Base-by-base conservation (phyloP, 495 filamentous ascomycete species). In the Hypoxylon intermedium region DNA sequence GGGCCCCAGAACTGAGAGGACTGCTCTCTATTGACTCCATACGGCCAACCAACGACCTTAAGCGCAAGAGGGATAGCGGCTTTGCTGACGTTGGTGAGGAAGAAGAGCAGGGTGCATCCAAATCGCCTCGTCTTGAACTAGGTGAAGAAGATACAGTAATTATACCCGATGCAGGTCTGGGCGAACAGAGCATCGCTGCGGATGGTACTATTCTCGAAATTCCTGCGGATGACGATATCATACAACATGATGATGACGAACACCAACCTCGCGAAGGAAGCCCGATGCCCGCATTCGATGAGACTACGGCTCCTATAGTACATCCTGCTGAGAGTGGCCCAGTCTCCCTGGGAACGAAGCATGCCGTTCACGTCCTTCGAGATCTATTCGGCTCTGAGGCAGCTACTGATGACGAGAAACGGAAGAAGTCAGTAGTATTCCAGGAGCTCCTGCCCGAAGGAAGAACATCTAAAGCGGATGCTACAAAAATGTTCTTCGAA, bases 401-500 rank as follows among this genome's bases (percentile, higher is more conserved):
- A 9, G 83, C 83, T 16, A 78, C 81, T 11, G 78, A 75, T 49
- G 76, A 83, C 16, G 80, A 83, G 24, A 83, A 86, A 71, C 87
- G 89, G 68, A 89, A 87, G 77, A 92, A 92, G 70, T 80, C 83
- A 5, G 89, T 96, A 5, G 77, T 92, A 13, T 98, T 98, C 83
- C 92, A 97, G 70, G 90, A 97, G 31, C 82, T 98, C 40, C 82
- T 97, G 1, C 94, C 94, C 0, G 90, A 93, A 75, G 71, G 77
- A 44, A 84, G 80, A 47, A 91, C 94, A 1, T 87, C 82, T 45
- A 88, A 89, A 67, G 86, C 86, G 9, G 94, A 98, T 63, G 95
- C 95, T 2, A 97, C 94, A 33, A 96, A 96, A 79, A 96, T 98
- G 93, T 98, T 98, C 77, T 98, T 98, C 57, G 95, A 98, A 75